A percentile compares a stretch with the other conserved stretches of the same genome.
Conservation (phyloP, 208 protist species). For the Balamuthia mandrillaris region DNA sequence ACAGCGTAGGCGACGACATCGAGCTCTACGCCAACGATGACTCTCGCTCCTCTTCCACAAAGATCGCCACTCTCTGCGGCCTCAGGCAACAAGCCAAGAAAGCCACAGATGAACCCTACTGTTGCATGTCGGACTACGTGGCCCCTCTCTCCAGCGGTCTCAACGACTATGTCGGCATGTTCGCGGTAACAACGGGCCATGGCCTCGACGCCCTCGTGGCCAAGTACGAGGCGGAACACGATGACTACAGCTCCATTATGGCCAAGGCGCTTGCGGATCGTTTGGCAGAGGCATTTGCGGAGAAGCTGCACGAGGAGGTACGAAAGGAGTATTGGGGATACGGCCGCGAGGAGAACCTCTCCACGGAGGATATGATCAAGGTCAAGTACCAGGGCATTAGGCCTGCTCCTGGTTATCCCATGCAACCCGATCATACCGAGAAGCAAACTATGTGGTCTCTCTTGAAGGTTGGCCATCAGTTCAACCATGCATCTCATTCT, state of each 20-base stretch:
- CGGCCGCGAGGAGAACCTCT: slow-evolving; percentile 74
- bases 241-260: slow-evolving; percentile 91
- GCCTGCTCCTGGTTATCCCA: slow-evolving; percentile 92
- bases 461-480: slow-evolving; percentile 58
- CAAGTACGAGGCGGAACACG: slow-evolving; percentile 77
- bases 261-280: slow-evolving; percentile 88
- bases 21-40: slow-evolving; percentile 74
- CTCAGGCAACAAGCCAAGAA: slow-evolving; percentile 90
- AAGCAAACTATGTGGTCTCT: slow-evolving; percentile 87
- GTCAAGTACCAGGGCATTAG: slow-evolving; percentile 92
- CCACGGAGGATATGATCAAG: slow-evolving; percentile 83
- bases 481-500: too few relatives aligned
- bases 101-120: slow-evolving; percentile 81
- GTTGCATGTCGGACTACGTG: slow-evolving; percentile 89
- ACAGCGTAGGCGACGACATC: slow-evolving; percentile 88
- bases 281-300: slow-evolving; percentile 78
- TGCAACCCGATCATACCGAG: slow-evolving; percentile 93
- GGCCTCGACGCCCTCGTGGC: slow-evolving; percentile 79
- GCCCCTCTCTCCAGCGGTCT: slow-evolving; percentile 75
- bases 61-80: slow-evolving; percentile 72
- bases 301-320: slow-evolving; percentile 84
- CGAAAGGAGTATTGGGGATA: slow-evolving; percentile 88
- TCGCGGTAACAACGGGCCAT: slow-evolving; percentile 84
- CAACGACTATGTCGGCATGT: slow-evolving; percentile 87
- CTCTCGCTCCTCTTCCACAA: slow-evolving; percentile 28